Conservation (phyloP, 768 basidiomycete species). For the Suillus alpinus region DNA sequence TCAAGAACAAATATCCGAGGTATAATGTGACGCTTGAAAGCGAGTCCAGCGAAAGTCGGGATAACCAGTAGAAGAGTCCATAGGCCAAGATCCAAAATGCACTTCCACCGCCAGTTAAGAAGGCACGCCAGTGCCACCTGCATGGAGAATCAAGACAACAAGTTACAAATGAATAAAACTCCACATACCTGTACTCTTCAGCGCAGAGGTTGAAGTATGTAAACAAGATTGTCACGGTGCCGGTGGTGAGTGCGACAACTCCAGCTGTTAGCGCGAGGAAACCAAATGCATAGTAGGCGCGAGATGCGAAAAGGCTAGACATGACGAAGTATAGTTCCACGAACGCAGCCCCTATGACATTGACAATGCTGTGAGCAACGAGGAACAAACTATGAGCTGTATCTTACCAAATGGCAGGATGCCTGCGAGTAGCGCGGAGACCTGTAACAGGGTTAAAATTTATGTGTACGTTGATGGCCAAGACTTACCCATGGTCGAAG, state of each 20-base stretch:
- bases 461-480: conserved; percentile 2
- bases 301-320: conserved; percentile 86
- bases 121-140: conserved; percentile 97
- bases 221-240: conserved; percentile 86
- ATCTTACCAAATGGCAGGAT: conserved; percentile 83
- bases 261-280: conserved; percentile 86
- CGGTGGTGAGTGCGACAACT: conserved; percentile 82
- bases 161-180: neutral
- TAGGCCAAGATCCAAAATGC: conserved; percentile 84
- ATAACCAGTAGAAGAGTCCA: conserved; percentile 85
- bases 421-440: conserved; percentile 78
- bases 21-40: conserved; percentile 80
- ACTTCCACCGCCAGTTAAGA: conserved; percentile 88
- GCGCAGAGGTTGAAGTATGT: conserved; percentile 91
- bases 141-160: neutral
- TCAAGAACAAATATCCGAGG: conserved; percentile 84
- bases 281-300: conserved; percentile 95
- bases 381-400: neutral
- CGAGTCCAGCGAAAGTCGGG: conserved; percentile 82
- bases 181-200: conserved; percentile 82
- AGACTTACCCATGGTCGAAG: conserved; percentile 71
- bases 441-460: conserved; percentile 35
- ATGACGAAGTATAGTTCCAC: conserved; percentile 93
- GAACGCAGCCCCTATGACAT: conserved; percentile 78
- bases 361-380: conserved; percentile 4